These are phyloP conservation scores for Gentiana straminea DNA, from an alignment of 257 asterid species.

Conservation along the genomic window DNA sequence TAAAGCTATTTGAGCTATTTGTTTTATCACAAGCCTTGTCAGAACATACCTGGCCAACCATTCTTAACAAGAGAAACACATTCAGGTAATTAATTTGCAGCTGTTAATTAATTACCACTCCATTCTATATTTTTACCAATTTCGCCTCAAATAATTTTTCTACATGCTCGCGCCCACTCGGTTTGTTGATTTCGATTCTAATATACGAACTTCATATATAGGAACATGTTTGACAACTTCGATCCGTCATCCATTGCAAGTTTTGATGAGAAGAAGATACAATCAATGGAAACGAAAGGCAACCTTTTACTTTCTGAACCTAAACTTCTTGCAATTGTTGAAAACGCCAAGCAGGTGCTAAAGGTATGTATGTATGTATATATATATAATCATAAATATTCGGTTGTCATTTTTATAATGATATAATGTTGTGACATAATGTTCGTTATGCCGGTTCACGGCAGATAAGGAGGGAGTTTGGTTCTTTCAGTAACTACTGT, in stretches of 20 bases:
- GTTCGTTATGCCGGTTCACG: neutral
- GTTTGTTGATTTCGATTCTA: neutral
- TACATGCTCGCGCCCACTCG: too few species aligned
- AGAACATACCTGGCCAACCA: constrained; percentile 63
- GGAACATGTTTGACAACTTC: constrained; percentile 54
- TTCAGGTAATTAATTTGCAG: constrained; percentile 36
- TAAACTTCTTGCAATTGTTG: constrained; percentile 61
- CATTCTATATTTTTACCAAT: neutral
- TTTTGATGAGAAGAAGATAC: constrained; percentile 39
- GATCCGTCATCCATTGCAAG: constrained; percentile 56
- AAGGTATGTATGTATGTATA: constrained; percentile 30
- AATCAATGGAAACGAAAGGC: constrained; percentile 30
- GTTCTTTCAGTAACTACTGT: constrained; percentile 59
- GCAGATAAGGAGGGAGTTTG: constrained; percentile 67
- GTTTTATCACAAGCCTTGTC: constrained; percentile 73
- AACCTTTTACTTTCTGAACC: constrained; percentile 57
- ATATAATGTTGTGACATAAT: neutral
- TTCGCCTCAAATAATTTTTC: too few species aligned
- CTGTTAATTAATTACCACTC: constrained; percentile 2
- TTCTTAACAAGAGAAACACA: constrained; percentile 54
- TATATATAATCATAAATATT: too few species aligned
- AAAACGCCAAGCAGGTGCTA: constrained; percentile 59
- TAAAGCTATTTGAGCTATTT: constrained; percentile 64
- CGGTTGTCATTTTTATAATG: too few species aligned
- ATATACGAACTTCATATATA: constrained; percentile 12